A percentile compares a stretch with the other conserved stretches of the same genome.
Conservation (phyloP, 805 yeast species). For the Cyberlindnera euphorbiae region DNA sequence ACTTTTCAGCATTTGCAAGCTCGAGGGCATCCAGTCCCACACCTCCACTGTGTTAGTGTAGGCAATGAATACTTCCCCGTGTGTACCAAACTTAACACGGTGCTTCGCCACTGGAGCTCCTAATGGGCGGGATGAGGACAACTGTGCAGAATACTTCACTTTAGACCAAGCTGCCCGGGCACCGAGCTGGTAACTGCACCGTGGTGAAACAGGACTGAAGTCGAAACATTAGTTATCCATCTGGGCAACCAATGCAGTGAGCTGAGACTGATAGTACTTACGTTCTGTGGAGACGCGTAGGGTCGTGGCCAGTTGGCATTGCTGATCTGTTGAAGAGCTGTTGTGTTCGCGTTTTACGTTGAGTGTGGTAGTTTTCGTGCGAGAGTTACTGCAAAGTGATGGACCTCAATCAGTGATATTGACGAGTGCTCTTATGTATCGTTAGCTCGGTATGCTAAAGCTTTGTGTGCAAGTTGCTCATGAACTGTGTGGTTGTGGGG, state of each 20-base stretch:
- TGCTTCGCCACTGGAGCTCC: constrained; percentile 4
- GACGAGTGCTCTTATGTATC: too few species aligned
- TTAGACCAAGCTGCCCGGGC: constrained; percentile 28
- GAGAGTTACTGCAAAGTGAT: too few species aligned
- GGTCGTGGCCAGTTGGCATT: constrained; percentile 29
- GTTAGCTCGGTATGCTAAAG: too few species aligned
- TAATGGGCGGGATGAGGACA: constrained; percentile 1
- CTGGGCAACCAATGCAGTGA: too few species aligned
- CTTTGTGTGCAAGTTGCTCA: too few species aligned
- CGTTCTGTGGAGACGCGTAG: constrained; percentile 25
- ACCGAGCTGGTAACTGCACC: constrained; percentile 18
- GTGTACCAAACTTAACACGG: constrained; percentile 30
- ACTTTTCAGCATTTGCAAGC: constrained; percentile 14
- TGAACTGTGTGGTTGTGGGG: too few species aligned
- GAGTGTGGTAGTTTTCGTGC: too few species aligned
- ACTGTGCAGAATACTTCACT: constrained; percentile 16
- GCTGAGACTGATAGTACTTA: too few species aligned
- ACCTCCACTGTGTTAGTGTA: constrained; percentile 29
- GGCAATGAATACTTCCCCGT: constrained; percentile 34
- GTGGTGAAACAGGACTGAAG: constrained; percentile 24
- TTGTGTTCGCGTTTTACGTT: neutral
- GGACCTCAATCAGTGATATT: too few species aligned
- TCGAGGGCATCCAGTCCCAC: constrained; percentile 37
- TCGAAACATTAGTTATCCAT: too few species aligned
- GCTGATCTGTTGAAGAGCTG: neutral